phyloP scores from a whole-genome alignment of 371 early-diverging fungal species.

The Circinella umbellata region DNA sequence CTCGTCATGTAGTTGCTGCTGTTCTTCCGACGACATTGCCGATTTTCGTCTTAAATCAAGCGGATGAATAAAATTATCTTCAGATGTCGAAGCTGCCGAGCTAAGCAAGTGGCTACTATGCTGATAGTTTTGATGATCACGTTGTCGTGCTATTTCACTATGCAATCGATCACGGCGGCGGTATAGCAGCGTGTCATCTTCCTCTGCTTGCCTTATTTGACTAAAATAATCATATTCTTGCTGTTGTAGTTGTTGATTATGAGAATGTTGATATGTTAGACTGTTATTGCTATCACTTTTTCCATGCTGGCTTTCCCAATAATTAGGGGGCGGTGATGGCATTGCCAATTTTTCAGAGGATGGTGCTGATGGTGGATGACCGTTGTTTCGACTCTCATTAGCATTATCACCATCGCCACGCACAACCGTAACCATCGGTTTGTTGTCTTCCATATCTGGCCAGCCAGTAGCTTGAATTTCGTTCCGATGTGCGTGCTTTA shows the following conservation, averaged over 20 bases:
- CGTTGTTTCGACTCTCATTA: too few relatives aligned
- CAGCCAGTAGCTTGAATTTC: background rate
- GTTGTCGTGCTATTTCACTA: conserved; percentile 13
- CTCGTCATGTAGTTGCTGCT: background rate
- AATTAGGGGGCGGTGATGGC: background rate
- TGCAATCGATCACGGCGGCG: conserved; percentile 16
- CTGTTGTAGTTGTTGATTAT: background rate
- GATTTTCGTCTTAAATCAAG: conserved; percentile 16
- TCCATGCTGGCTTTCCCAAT: background rate
- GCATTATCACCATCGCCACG: too few relatives aligned
- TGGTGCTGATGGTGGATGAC: too few relatives aligned
- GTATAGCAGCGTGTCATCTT: conserved; percentile 7
- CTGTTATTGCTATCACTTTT: background rate
- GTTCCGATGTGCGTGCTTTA: background rate
- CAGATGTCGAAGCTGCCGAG: background rate
- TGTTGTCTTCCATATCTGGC: background rate
- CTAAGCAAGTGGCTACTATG: background rate
- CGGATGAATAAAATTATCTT: conserved; percentile 15
- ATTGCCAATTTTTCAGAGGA: background rate
- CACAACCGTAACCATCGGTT: background rate
- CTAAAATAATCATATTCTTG: background rate
- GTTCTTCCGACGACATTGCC: background rate
- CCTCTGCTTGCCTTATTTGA: background rate
- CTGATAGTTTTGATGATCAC: conserved; percentile 2
- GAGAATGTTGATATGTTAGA: background rate